These are phyloP conservation scores for Chaetomium olivaceum DNA, from an alignment of 2,329 filamentous ascomycete genomes.

Conservation along the genomic window DNA sequence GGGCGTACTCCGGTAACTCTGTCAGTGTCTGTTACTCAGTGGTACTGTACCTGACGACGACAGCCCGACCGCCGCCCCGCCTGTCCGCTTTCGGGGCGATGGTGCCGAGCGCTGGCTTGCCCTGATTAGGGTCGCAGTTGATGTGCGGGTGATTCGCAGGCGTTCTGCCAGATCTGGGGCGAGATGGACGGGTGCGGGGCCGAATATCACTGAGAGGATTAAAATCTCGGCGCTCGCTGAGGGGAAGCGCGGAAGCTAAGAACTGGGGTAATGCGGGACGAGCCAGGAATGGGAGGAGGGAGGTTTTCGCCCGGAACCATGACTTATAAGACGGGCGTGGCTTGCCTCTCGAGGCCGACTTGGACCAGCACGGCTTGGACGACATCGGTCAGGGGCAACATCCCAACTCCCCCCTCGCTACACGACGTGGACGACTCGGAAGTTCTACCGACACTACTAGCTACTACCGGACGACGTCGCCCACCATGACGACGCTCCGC, in stretches of 20 bases:
- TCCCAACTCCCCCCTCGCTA: neutral
- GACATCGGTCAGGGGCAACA: neutral
- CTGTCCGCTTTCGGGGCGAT: constrained; percentile 5
- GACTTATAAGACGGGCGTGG: constrained; percentile 7
- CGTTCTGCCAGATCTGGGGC: constrained; percentile 6
- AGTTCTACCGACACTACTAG: neutral
- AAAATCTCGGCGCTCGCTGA: constrained; percentile 21
- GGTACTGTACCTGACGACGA: neutral
- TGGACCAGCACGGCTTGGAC: neutral
- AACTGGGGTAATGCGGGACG: constrained; percentile 18
- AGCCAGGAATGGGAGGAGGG: too few relatives aligned
- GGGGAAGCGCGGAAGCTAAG: constrained; percentile 1
- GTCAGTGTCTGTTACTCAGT: too few relatives aligned
- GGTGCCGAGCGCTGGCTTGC: constrained; percentile 16
- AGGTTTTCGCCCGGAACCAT: neutral
- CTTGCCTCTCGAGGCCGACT: neutral
- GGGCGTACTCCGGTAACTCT: too few relatives aligned
- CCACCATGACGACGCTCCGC: constrained; percentile 1
- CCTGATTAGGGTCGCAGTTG: constrained; percentile 21
- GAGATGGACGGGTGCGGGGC: constrained; percentile 25
- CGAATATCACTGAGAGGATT: constrained; percentile 2
- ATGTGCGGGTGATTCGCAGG: neutral
- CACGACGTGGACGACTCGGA: neutral
- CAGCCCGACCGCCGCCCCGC: neutral
- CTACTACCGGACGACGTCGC: neutral